Conservation (phyloP, 257 asterid genomes). For the Solanum gracilifrons region DNA sequence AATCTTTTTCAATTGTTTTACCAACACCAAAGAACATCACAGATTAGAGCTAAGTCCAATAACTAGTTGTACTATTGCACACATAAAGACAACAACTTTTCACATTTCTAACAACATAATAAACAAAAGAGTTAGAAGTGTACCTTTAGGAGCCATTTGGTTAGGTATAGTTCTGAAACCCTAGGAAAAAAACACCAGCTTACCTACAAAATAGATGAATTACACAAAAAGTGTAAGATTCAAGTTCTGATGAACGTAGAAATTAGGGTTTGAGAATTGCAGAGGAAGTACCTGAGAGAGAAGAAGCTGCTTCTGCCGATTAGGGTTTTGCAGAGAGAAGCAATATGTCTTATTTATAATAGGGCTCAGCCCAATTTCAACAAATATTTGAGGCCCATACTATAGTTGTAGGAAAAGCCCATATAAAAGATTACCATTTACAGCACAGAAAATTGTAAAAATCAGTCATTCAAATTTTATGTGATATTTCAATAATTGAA, state of each 20-base stretch:
- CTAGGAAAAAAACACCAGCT: background rate
- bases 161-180: background rate
- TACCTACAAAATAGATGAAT: constrained; percentile 15
- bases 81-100: background rate
- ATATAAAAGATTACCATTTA: background rate
- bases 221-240: background rate
- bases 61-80: background rate
- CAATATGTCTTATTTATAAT: background rate
- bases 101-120: background rate
- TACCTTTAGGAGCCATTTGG: constrained; percentile 62
- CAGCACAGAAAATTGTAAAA: background rate
- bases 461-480: no score
- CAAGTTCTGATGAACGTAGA: background rate
- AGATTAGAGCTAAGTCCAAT: background rate
- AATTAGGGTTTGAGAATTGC: background rate
- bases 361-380: background rate
- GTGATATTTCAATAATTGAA: no score
- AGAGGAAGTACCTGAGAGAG: background rate
- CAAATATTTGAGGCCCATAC: background rate
- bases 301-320: background rate
- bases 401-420: background rate
- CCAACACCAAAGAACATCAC: background rate
- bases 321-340: constrained; percentile 15
- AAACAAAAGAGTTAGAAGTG: background rate
- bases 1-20: background rate